Evolutionary conservation across 257 asterid genomes (phyloP).

Genomic region (Ehretia macrophylla): DNA sequence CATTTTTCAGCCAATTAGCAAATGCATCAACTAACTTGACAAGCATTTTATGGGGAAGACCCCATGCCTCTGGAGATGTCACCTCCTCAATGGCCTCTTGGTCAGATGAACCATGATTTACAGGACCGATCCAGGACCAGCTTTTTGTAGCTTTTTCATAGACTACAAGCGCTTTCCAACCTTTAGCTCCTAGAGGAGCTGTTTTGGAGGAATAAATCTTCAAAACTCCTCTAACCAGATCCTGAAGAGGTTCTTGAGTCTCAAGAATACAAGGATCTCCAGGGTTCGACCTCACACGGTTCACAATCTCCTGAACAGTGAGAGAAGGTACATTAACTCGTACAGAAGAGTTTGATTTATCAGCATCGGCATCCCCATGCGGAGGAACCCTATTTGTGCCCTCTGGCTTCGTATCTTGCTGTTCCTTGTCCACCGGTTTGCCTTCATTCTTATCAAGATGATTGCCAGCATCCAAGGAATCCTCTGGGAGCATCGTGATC

Average conservation of each 20-base stretch:
- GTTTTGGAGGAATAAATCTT: slow-evolving; percentile 86
- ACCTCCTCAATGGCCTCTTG: slow-evolving; percentile 69
- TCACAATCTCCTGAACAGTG: slow-evolving; percentile 74
- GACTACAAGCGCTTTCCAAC: slow-evolving; percentile 91
- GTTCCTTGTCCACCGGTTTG: slow-evolving; percentile 40
- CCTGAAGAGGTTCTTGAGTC: slow-evolving; percentile 98
- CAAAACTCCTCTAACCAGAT: slow-evolving; percentile 90
- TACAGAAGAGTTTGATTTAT: slow-evolving; percentile 39
- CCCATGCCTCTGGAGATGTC: slow-evolving; percentile 94
- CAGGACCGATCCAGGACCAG: slow-evolving; percentile 97
- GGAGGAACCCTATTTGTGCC: slow-evolving; percentile 33
- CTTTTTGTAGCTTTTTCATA: slow-evolving; percentile 73
- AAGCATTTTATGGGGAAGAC: slow-evolving; percentile 91
- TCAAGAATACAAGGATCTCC: slow-evolving; percentile 94
- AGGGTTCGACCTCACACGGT: slow-evolving; percentile 82
- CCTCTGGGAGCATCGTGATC: slow-evolving; percentile 73
- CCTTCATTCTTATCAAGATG: slow-evolving; percentile 42
- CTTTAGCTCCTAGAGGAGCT: slow-evolving; percentile 98
- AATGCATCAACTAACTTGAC: slow-evolving; percentile 92
- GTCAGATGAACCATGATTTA: slow-evolving; percentile 41
- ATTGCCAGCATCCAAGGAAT: slow-evolving; percentile 46
- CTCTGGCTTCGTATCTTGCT: slow-evolving; percentile 41
- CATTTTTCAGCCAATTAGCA: slow-evolving; percentile 96
- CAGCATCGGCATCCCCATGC: slow-evolving; percentile 33
- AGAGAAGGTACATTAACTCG: slow-evolving; percentile 59